Evolutionary conservation across 2,329 filamentous ascomycete species (phyloP), one percentile per base, ranked within the genome.

Genomic region (Calonectria honghensis): DNA sequence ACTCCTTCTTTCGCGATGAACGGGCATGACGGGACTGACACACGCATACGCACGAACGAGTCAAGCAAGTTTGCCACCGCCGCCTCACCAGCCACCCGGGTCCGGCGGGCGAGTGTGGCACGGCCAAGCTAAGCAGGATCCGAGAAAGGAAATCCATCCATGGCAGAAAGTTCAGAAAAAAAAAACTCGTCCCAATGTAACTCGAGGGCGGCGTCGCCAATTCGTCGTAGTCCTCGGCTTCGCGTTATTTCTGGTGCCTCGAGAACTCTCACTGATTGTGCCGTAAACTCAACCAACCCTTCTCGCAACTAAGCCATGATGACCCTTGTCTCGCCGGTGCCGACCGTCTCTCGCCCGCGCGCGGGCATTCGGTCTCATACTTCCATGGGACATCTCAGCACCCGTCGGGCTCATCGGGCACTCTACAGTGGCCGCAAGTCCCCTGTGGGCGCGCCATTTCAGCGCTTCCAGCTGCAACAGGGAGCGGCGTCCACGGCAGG

Each of bases 31-130:
- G 32, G 45, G 11, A 39, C 41, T 6, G 4, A 45, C 41, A 10
- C 41, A n/a, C 41, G 7, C 41, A 39, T 37, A 39, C 37, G 14
- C 37, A 16, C 54, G 35, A 61, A 24, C 77, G 78, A 76, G 70
- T 77, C 76, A 81, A 79, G 66, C 41, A 70, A 76, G 74, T 74
- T 81, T 72, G 79, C 79, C 79, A 81, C 79, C 73, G 75, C 75
- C 68, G 68, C 69, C 74, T 76, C 72, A 75, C 78, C 75, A 80
- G 77, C 79, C 79, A 79, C 79, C 76, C 18, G 31, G 69, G 72
- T 74, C 73, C 75, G 79, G 76, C 66, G 74, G 32, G 29, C 7
- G n/a, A 14, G 66, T 31, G 50, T 27, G 37, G 24, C 35, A 41
- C 48, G 48, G 32, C 7, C 48, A 51, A 29, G 9, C 37, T 54